A percentile compares a stretch with the other conserved stretches of the same genome.
phyloP scores from a whole-genome alignment of 805 yeast species.

The Kodamaea fukazawae region DNA sequence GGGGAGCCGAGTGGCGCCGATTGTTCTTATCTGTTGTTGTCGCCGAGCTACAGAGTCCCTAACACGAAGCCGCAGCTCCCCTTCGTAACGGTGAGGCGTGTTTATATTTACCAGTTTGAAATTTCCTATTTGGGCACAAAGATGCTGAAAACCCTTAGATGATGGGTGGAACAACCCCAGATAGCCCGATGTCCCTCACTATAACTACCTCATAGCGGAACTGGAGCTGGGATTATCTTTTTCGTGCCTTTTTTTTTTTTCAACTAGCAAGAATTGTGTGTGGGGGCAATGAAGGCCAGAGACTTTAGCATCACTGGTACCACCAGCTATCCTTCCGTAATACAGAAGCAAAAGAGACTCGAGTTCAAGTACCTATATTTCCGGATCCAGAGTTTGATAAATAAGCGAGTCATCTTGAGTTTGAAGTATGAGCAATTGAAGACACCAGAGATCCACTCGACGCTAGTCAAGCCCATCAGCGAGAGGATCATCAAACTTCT shows the following conservation, averaged over 20 bases:
- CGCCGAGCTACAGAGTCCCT: no score
- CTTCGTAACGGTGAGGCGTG: not conserved
- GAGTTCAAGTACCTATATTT: slow-evolving; percentile 41
- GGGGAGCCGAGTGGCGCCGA: no score
- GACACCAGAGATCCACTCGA: slow-evolving; percentile 48
- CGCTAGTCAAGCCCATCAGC: slow-evolving; percentile 47
- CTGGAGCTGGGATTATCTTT: not conserved
- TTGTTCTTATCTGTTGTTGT: no score
- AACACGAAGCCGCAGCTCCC: no score
- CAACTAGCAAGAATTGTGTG: not conserved
- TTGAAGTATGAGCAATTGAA: slow-evolving; percentile 51
- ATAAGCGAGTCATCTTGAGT: slow-evolving; percentile 40
- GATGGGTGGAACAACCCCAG: slow-evolving; percentile 2
- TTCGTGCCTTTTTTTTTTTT: slow-evolving; percentile 2
- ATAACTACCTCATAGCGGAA: no score
- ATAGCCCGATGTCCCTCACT: no score
- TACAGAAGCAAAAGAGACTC: slow-evolving; percentile 22
- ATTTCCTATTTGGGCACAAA: slow-evolving; percentile 4
- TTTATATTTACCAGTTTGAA: slow-evolving; percentile 6
- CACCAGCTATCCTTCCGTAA: slow-evolving; percentile 5
- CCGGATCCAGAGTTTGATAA: slow-evolving; percentile 41
- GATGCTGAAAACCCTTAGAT: slow-evolving; percentile 4
- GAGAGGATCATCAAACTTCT: slow-evolving; percentile 39
- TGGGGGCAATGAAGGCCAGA: slow-evolving; percentile 6
- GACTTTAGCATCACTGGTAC: slow-evolving; percentile 8